phyloP scores from a whole-genome alignment of 352 stramenopile species.

The Globisporangium cylindrosporum region DNA sequence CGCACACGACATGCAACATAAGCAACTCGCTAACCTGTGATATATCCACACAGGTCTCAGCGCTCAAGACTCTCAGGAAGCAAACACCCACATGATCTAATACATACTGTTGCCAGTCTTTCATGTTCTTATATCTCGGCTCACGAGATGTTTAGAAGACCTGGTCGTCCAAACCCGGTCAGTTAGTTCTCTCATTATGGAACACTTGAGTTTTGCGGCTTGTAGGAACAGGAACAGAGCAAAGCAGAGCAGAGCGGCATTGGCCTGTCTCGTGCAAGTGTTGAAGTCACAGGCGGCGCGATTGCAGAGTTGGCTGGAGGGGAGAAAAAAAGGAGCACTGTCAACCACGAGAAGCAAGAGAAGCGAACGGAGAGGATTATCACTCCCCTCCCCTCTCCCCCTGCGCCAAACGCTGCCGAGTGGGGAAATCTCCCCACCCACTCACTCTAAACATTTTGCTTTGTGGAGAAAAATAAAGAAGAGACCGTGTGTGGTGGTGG shows the following conservation, averaged over 20 bases:
- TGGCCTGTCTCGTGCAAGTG: slow-evolving; percentile 5
- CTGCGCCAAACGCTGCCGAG: background rate
- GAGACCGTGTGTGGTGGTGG: background rate
- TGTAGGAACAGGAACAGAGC: background rate
- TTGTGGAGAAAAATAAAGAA: background rate
- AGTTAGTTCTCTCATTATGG: background rate
- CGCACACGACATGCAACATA: too few relatives aligned
- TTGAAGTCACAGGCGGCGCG: slow-evolving; percentile 4
- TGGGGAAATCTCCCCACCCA: too few relatives aligned
- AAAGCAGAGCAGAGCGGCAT: background rate
- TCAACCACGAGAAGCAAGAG: background rate
- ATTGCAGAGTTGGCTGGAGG: slow-evolving; percentile 4
- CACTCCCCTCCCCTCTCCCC: background rate
- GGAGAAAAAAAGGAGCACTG: background rate
- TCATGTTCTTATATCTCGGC: too few relatives aligned
- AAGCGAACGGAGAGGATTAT: background rate
- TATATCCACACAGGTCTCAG: too few relatives aligned
- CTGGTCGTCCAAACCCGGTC: background rate
- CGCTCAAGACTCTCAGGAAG: background rate
- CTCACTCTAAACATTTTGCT: too few relatives aligned
- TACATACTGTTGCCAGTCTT: background rate
- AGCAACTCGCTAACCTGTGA: too few relatives aligned
- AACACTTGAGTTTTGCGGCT: background rate
- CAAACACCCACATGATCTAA: background rate
- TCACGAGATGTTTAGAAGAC: background rate